These are phyloP conservation scores for Anisogramma anomala DNA, from an alignment of 2,329 filamentous ascomycete genomes.

Conservation along the genomic window DNA sequence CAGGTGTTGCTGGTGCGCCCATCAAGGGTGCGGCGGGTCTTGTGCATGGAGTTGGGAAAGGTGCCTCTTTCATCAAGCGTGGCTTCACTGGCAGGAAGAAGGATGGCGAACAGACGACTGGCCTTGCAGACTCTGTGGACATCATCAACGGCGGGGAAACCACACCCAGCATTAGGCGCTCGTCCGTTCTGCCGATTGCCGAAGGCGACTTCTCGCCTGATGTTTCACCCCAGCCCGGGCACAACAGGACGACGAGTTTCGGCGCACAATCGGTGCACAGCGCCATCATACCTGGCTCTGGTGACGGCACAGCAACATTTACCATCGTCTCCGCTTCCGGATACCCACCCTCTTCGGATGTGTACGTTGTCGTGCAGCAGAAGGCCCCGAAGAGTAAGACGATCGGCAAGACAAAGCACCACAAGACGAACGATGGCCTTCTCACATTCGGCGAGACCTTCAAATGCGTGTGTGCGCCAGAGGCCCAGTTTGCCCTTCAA, in stretches of 20 bases:
- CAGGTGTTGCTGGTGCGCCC: slow-evolving; percentile 70
- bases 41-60: slow-evolving; percentile 73
- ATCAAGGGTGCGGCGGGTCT: slow-evolving; percentile 73
- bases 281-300: slow-evolving; percentile 45
- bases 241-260: slow-evolving; percentile 45
- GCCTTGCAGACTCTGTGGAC: slow-evolving; percentile 19
- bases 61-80: slow-evolving; percentile 80
- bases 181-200: slow-evolving; percentile 27
- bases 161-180: slow-evolving; percentile 28
- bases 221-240: slow-evolving; percentile 27
- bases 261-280: slow-evolving; percentile 57
- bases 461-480: slow-evolving; percentile 65
- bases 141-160: slow-evolving; percentile 32
- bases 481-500: slow-evolving; percentile 74
- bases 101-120: slow-evolving; percentile 33
- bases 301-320: slow-evolving; percentile 67
- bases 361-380: slow-evolving; percentile 66
- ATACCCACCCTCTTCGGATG: slow-evolving; percentile 63
- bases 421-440: slow-evolving; percentile 57
- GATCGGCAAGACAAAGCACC: slow-evolving; percentile 84
- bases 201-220: slow-evolving; percentile 20
- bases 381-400: slow-evolving; percentile 60
- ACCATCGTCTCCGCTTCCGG: slow-evolving; percentile 67
- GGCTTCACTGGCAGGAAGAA: slow-evolving; percentile 67
- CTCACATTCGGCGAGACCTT: slow-evolving; percentile 69